Base-by-base conservation (phyloP, 2,329 filamentous ascomycete genomes). In the Hymenotorrendiella dingleyae region DNA sequence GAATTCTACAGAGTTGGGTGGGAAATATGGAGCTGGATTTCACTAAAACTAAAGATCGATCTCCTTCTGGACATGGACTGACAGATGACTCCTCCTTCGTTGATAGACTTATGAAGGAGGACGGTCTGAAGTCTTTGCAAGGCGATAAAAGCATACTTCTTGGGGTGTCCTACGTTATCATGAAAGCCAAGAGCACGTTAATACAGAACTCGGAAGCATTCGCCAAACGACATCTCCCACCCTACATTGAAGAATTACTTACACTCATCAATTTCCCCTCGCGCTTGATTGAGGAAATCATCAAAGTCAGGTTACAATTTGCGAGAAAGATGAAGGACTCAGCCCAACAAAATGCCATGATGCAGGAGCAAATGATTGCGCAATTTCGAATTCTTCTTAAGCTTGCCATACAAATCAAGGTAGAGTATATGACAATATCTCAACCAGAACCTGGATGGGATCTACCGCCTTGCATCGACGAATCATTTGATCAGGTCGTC, bases 181-280 rank as follows among this genome's bases (percentile, higher is more conserved):
- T 81, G 60, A 97, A 98, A 66, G 91, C 90, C 36, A 98, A 98
- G 65, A 80, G 78, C 48, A 95, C 91, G 0, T 72, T 97, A 35
- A 95, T 97, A 35, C 73, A 80, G 53, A 95, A 95, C 60, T 86
- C 88, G 3, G 79, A 81, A 48, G 80, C 82, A 1, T 98, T 97
- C 62, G 80, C 83, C 29, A 86, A 90, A 57, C 82, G 91, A 4
- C 91, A 98, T 66, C 71, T 98, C 12, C 93, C 93, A 6, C 90
- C 90, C 0, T 97, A 96, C 61, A 94, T 98, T 45, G 93, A 98
- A 62, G 93, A 98, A 64, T 74, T 98, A 33, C 78, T 97, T 35
- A 96, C 88, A 0, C 73, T 98, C 32, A 95, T 98, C 71, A 97
- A 94, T 66, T 98, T 98, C 59, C 93, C 93, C 1, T 94, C 90